phyloP scores from a whole-genome alignment of 805 yeast species.

The Tetrapisispora namnaoensis region DNA sequence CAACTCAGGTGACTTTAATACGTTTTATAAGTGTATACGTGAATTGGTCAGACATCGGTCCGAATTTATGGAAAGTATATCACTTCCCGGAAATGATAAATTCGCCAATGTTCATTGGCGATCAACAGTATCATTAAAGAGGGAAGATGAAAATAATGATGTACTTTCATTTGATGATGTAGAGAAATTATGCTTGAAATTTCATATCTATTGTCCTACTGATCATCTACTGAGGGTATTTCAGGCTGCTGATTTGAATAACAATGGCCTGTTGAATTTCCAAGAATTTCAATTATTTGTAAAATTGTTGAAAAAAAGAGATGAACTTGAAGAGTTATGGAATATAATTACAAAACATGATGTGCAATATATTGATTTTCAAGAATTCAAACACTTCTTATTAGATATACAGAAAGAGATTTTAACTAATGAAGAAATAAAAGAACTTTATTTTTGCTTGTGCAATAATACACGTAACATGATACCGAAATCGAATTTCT shows the following conservation, averaged over 20 bases:
- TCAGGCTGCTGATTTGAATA: slow-evolving; percentile 39
- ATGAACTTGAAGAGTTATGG: slow-evolving; percentile 51
- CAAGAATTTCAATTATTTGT: slow-evolving; percentile 72
- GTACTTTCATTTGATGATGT: slow-evolving; percentile 57
- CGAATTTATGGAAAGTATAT: slow-evolving; percentile 52
- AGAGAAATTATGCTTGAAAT: slow-evolving; percentile 48
- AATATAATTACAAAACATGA: slow-evolving; percentile 19
- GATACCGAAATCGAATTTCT: slow-evolving; percentile 17
- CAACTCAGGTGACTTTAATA: slow-evolving; percentile 40
- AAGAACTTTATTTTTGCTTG: slow-evolving; percentile 33
- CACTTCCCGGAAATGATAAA: slow-evolving; percentile 47
- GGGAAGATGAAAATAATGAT: slow-evolving; percentile 30
- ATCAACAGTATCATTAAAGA: slow-evolving; percentile 31
- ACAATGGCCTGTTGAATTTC: slow-evolving; percentile 49
- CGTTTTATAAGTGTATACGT: slow-evolving; percentile 45
- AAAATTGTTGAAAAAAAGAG: slow-evolving; percentile 49
- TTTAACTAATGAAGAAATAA: slow-evolving; percentile 21
- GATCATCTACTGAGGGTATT: slow-evolving; percentile 38
- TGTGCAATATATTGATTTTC: slow-evolving; percentile 18
- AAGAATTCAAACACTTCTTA: slow-evolving; percentile 38
- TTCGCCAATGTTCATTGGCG: slow-evolving; percentile 62
- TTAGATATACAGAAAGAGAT: slow-evolving; percentile 39
- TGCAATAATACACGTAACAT: slow-evolving; percentile 13
- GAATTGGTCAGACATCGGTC: slow-evolving; percentile 48
- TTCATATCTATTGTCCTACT: slow-evolving; percentile 65